Percentiles rank a stretch among this genome's conserved stretches.
These are phyloP conservation scores for Didymella segeticola DNA, from an alignment of 2,329 filamentous ascomycete species.

Conservation along the genomic window DNA sequence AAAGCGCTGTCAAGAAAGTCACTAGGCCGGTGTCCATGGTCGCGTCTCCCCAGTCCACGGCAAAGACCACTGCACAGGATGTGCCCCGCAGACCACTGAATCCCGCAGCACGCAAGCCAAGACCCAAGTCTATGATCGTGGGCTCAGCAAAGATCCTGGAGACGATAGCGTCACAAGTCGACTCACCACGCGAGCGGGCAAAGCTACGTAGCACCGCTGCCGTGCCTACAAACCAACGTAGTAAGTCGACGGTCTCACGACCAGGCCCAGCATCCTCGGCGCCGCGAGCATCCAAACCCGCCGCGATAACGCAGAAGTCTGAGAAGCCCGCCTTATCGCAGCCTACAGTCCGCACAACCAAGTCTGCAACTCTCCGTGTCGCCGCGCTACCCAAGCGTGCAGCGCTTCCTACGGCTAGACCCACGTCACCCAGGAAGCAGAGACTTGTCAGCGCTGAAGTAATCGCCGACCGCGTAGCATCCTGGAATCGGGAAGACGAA, in stretches of 20 bases:
- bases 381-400: not conserved
- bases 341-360: not conserved
- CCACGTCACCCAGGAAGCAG: not conserved
- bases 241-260: constrained; percentile 2
- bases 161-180: constrained; percentile 3
- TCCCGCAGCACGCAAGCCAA: constrained; percentile 7
- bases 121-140: constrained; percentile 17
- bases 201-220: constrained; percentile 5
- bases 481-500: constrained; percentile 22
- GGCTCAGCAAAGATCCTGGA: constrained; percentile 8
- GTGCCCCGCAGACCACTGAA: not conserved
- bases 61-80: not conserved
- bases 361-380: not conserved
- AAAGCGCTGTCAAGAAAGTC: not conserved
- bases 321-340: not conserved
- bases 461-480: constrained; percentile 22
- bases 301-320: not conserved
- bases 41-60: not conserved
- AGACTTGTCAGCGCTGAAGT: constrained; percentile 21
- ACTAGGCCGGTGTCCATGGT: constrained; percentile 2
- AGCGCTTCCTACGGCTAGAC: not conserved
- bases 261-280: not conserved
- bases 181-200: constrained; percentile 9
- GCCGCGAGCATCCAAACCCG: not conserved
- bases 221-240: not conserved